phyloP scores from a whole-genome alignment of 805 yeast genomes.

The Candida ipomoeae region DNA sequence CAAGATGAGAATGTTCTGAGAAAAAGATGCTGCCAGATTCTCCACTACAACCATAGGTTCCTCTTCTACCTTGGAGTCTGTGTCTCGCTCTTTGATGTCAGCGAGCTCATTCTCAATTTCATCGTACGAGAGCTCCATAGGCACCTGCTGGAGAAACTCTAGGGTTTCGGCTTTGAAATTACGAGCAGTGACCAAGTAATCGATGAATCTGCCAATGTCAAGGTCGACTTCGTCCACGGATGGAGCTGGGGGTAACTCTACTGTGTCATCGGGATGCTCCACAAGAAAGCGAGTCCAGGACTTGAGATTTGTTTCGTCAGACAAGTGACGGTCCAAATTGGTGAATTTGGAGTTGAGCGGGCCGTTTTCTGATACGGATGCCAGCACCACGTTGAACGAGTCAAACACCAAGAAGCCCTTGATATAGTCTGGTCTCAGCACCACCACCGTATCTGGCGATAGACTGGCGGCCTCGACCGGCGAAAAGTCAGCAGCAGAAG shows the following conservation, averaged over 20 bases:
- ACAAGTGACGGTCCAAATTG: slow-evolving; percentile 24
- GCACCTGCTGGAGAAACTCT: slow-evolving; percentile 22
- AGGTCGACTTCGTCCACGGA: slow-evolving; percentile 14
- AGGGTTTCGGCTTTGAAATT: slow-evolving; percentile 28
- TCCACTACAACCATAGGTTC: not conserved
- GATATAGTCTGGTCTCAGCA: slow-evolving; percentile 23
- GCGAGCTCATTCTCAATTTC: slow-evolving; percentile 36
- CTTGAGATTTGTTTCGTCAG: slow-evolving; percentile 23
- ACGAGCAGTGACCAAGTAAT: slow-evolving; percentile 25
- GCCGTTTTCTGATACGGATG: slow-evolving; percentile 9
- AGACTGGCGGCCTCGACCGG: slow-evolving; percentile 4
- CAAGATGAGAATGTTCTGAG: not conserved
- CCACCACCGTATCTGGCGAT: slow-evolving; percentile 8
- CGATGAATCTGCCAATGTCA: slow-evolving; percentile 28
- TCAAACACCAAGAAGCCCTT: slow-evolving; percentile 22
- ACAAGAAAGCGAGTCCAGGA: slow-evolving; percentile 25
- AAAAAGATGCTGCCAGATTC: not conserved
- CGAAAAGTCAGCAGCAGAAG: not conserved
- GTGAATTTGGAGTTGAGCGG: slow-evolving; percentile 24
- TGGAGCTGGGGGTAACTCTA: slow-evolving; percentile 1
- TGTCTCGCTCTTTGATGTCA: slow-evolving; percentile 17
- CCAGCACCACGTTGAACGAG: slow-evolving; percentile 8
- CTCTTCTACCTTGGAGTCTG: not conserved
- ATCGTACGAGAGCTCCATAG: slow-evolving; percentile 34
- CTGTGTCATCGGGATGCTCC: slow-evolving; percentile 12